Evolutionary conservation across 768 basidiomycete genomes (phyloP), one percentile per base, ranked within the genome.

Genomic region (Grammothele lineata): DNA sequence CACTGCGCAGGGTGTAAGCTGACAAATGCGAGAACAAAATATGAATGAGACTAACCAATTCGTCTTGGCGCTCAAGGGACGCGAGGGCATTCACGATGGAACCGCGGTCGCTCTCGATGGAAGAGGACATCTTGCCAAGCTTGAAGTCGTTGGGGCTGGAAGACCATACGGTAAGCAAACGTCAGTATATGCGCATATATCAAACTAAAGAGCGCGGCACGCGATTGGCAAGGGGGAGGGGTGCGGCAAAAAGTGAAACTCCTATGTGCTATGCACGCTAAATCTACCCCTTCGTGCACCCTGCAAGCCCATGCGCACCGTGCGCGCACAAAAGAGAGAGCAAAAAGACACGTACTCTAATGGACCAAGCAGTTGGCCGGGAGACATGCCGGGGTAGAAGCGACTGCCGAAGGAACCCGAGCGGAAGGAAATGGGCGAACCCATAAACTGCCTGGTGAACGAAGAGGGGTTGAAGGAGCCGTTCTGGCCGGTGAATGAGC

Each of bases 391-490:
- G 11, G 80, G 77, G 39, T 79, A 78, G 62, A 83, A 75, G 8
- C 81, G 70, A 22, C 74, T 77, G 0, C 82, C 82, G 48, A 79
- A 86, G 0, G 83, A 85, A 26, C 79, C 79, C 0, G 75, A 71
- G 5, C 80, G 74, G 77, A 83, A 89, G 4, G 86, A 87, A 11
- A 55, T 32, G 36, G 86, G 85, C 0, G 85, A 87, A 44, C 83
- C 83, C 6, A 87, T 70, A 60, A 85, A 81, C 55, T 83, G 76
- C 26, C 81, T 69, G 24, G 80, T 78, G 68, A 82, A 87, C 0
- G 81, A 81, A 3, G 81, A 76, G 15, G 82, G 73, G 58, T 83
- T 83, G 65, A 85, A 82, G 3, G 67, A 62, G n/a, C 71, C 69
- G 45, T 70, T 73, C 24, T 70, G 66, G 24, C 65, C 66, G 12